phyloP scores from a whole-genome alignment of 345 rosid species.

The Reutealis trisperma region DNA sequence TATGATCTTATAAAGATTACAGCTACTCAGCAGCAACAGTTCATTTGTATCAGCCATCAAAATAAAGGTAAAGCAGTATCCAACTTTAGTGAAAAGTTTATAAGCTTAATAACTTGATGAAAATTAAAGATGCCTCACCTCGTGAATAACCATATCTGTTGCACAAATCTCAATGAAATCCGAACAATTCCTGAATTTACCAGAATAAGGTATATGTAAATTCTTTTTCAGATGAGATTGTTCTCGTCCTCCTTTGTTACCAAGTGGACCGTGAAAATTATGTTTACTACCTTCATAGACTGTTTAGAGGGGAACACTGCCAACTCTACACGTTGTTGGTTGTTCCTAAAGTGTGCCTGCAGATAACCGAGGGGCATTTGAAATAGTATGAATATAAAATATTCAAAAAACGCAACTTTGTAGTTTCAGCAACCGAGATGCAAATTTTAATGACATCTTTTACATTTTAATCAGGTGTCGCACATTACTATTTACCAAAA shows the following conservation, averaged over 20 bases:
- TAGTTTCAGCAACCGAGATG: neutral
- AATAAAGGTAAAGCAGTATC: neutral
- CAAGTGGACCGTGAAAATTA: slow-evolving; percentile 12
- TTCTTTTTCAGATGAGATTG: slow-evolving; percentile 14
- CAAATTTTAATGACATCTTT: neutral
- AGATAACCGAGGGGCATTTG: neutral
- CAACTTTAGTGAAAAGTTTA: neutral
- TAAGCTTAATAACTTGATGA: neutral
- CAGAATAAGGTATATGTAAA: neutral
- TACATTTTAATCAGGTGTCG: neutral
- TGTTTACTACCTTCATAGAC: slow-evolving; percentile 17
- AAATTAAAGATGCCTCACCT: slow-evolving; percentile 26
- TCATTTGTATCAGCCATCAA: neutral
- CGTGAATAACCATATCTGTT: slow-evolving; percentile 30
- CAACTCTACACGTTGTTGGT: slow-evolving; percentile 2
- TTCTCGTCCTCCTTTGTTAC: slow-evolving; percentile 14
- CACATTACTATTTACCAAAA: neutral
- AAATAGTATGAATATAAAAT: neutral
- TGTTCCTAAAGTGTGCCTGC: slow-evolving; percentile 15
- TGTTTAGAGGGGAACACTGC: slow-evolving; percentile 10
- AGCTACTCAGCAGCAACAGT: neutral
- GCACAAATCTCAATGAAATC: slow-evolving; percentile 28
- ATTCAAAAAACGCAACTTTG: slow-evolving; percentile 3
- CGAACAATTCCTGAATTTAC: slow-evolving; percentile 8
- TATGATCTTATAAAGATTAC: neutral